Conservation (phyloP, 2,329 filamentous ascomycete species). For the Colletotrichum scovillei region DNA sequence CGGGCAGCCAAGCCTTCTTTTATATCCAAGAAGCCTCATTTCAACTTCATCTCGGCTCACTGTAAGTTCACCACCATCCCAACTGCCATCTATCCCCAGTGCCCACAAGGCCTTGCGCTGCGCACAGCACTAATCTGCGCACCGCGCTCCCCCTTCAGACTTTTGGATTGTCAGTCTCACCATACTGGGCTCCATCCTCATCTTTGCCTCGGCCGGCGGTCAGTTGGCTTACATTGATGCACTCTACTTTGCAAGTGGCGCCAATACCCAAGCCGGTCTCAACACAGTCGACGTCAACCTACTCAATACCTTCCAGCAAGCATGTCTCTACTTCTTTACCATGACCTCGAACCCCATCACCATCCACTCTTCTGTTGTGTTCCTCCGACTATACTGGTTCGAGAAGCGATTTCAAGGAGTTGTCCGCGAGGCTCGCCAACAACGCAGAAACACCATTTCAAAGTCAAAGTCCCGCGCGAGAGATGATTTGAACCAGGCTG, state of each 20-base stretch:
- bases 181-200: constrained; percentile 79
- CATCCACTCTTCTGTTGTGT: constrained; percentile 87
- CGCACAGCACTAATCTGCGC: constrained; percentile 22
- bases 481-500: constrained; percentile 59
- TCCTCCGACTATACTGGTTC: constrained; percentile 96
- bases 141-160: constrained; percentile 59
- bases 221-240: constrained; percentile 84
- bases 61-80: constrained; percentile 63
- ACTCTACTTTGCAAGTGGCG: constrained; percentile 86
- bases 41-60: constrained; percentile 86
- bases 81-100: constrained; percentile 12
- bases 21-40: constrained; percentile 70
- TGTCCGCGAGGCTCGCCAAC: constrained; percentile 75
- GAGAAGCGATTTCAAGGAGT: constrained; percentile 93
- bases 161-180: constrained; percentile 82
- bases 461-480: constrained; percentile 67
- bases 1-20: constrained; percentile 67
- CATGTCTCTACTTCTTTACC: constrained; percentile 76
- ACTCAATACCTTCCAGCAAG: constrained; percentile 78
- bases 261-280: constrained; percentile 91
- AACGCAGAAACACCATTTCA: constrained; percentile 71
- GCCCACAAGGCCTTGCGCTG: not conserved
- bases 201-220: constrained; percentile 71
- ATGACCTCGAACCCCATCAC: constrained; percentile 86
- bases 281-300: constrained; percentile 81